These are phyloP conservation scores for Saccharum spontaneum DNA, from an alignment of 176 grass and related monocot genomes.

Conservation along the genomic window DNA sequence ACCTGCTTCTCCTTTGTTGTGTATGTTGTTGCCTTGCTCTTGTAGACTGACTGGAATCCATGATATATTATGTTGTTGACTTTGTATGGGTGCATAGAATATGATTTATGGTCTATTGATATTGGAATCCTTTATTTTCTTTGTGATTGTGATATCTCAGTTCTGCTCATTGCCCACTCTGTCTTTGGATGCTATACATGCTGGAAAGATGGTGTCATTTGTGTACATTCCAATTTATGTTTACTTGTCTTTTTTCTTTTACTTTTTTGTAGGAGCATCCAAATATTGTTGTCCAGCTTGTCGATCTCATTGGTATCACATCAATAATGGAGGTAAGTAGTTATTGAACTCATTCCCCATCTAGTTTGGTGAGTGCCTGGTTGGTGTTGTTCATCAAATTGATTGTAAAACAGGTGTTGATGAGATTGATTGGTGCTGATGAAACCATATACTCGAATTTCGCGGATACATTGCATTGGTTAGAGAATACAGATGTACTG, in stretches of 20 bases:
- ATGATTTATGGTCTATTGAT: neutral
- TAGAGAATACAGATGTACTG: slow-evolving; percentile 74
- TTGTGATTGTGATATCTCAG: neutral
- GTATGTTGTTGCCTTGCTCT: neutral
- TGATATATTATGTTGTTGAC: neutral
- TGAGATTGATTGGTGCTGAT: slow-evolving; percentile 81
- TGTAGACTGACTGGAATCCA: neutral
- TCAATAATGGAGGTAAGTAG: slow-evolving; percentile 78
- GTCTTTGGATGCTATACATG: neutral
- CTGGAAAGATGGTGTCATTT: slow-evolving; percentile 1
- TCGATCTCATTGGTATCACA: slow-evolving; percentile 85
- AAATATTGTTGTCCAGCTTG: slow-evolving; percentile 72
- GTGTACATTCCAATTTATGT: slow-evolving; percentile 14
- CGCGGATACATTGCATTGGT: slow-evolving; percentile 69
- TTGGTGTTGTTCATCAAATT: slow-evolving; percentile 35
- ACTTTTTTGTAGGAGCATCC: slow-evolving; percentile 50
- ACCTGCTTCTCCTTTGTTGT: neutral
- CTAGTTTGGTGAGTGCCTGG: slow-evolving; percentile 5
- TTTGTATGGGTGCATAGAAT: neutral
- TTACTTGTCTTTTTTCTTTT: neutral
- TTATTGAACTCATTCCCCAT: neutral
- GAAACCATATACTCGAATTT: slow-evolving; percentile 77
- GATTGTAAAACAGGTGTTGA: slow-evolving; percentile 63
- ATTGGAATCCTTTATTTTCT: neutral
- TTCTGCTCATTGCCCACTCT: neutral